Percentiles rank a stretch among this genome's conserved stretches.
phyloP scores from a whole-genome alignment of 805 yeast species.

The Candida nitratophila region DNA sequence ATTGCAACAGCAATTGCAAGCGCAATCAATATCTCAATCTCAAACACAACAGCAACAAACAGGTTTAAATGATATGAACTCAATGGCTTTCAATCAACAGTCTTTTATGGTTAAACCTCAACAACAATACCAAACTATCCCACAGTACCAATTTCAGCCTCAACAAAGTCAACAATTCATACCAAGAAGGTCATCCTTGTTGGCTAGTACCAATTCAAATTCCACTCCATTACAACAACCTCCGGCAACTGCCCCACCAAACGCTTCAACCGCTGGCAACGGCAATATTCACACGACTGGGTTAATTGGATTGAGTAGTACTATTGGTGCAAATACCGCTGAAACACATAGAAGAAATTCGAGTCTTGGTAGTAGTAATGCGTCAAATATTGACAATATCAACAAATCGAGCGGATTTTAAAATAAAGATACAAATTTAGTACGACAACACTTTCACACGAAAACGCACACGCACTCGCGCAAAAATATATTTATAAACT shows the following conservation, averaged over 20 bases:
- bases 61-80: not conserved
- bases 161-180: not conserved
- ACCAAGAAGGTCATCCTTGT: not conserved
- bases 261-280: not conserved
- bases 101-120: too few relatives aligned
- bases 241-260: too few relatives aligned
- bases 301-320: not conserved
- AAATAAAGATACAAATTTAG: not conserved
- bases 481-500: too few relatives aligned
- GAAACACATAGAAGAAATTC: not conserved
- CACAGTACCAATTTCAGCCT: conserved; percentile 1
- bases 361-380: not conserved
- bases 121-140: conserved; percentile 1
- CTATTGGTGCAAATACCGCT: not conserved
- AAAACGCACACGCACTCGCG: too few relatives aligned
- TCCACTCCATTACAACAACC: too few relatives aligned
- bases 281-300: not conserved
- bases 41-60: conserved; percentile 1
- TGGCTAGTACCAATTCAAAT: not conserved
- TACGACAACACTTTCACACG: too few relatives aligned
- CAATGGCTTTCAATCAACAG: not conserved
- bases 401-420: not conserved
- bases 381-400: not conserved
- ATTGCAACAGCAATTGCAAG: conserved; percentile 14
- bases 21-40: too few relatives aligned